These are phyloP conservation scores for Datura wrightii DNA, from an alignment of 257 asterid genomes.

Conservation along the genomic window DNA sequence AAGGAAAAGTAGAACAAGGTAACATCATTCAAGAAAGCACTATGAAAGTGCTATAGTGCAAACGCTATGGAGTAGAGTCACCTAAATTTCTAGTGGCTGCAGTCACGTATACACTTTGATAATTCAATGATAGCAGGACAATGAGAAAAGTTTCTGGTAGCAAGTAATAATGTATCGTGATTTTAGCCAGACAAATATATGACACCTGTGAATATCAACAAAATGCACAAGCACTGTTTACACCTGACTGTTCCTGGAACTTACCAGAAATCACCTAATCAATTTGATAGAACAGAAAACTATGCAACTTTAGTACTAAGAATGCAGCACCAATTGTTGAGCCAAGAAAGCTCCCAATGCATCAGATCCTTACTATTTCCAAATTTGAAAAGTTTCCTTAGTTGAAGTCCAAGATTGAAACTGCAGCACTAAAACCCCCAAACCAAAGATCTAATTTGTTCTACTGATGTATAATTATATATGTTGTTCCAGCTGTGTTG, in stretches of 20 bases:
- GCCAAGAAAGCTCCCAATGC: constrained; percentile 8
- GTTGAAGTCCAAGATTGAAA: background rate
- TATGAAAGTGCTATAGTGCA: background rate
- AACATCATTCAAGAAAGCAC: background rate
- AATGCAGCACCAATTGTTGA: background rate
- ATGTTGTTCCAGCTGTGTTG: background rate
- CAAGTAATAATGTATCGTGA: background rate
- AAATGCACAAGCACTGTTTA: background rate
- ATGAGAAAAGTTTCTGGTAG: background rate
- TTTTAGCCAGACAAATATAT: background rate
- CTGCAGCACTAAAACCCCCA: constrained; percentile 3
- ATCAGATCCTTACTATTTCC: constrained; percentile 19
- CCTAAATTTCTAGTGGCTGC: background rate
- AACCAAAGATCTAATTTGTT: constrained; percentile 17
- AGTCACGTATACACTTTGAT: background rate
- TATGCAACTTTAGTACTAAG: background rate
- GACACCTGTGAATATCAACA: background rate
- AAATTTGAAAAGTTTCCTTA: background rate
- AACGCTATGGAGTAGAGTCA: background rate
- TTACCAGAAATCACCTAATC: background rate
- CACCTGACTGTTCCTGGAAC: background rate
- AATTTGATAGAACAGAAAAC: constrained; percentile 3
- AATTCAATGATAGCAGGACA: background rate
- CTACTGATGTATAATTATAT: background rate
- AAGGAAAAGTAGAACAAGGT: background rate